A percentile compares a stretch with the other conserved stretches of the same genome.
Conservation (phyloP, 495 filamentous ascomycete genomes). For the Penicillium ochrochloron region DNA sequence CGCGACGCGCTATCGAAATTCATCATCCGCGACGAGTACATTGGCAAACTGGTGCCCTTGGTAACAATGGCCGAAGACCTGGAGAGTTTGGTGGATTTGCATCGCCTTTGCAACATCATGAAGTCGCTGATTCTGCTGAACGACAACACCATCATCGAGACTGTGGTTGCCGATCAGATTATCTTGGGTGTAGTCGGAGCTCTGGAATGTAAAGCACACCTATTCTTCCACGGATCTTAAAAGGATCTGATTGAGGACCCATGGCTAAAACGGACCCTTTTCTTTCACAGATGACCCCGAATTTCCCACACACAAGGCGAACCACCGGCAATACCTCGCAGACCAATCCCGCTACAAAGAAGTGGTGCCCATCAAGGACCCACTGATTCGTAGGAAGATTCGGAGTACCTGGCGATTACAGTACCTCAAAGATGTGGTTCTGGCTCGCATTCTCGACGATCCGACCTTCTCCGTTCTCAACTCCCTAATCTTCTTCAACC, state of each 20-base stretch:
- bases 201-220: constrained; percentile 72
- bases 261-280: constrained; percentile 7
- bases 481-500: constrained; percentile 97
- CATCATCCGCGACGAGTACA: constrained; percentile 83
- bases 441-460: constrained; percentile 94
- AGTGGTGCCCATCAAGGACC: constrained; percentile 88
- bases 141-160: constrained; percentile 91
- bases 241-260: constrained; percentile 7
- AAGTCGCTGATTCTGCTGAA: constrained; percentile 94
- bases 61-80: constrained; percentile 88
- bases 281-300: constrained; percentile 80
- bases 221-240: constrained; percentile 10
- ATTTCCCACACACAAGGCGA: constrained; percentile 97
- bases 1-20: constrained; percentile 90
- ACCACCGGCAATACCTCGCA: constrained; percentile 90
- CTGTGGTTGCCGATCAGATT: constrained; percentile 85
- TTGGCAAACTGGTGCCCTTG: constrained; percentile 81
- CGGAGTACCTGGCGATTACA: constrained; percentile 94
- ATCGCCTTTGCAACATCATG: constrained; percentile 96
- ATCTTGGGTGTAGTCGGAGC: constrained; percentile 94
- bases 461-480: constrained; percentile 98
- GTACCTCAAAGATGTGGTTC: constrained; percentile 97
- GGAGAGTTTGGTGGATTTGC: constrained; percentile 82
- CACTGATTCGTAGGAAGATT: constrained; percentile 83
- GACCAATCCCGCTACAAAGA: constrained; percentile 92